Percentiles rank a stretch among this genome's conserved stretches.
phyloP scores from a whole-genome alignment of 371 early-diverging fungal species.

The Apophysomyces elegans region DNA sequence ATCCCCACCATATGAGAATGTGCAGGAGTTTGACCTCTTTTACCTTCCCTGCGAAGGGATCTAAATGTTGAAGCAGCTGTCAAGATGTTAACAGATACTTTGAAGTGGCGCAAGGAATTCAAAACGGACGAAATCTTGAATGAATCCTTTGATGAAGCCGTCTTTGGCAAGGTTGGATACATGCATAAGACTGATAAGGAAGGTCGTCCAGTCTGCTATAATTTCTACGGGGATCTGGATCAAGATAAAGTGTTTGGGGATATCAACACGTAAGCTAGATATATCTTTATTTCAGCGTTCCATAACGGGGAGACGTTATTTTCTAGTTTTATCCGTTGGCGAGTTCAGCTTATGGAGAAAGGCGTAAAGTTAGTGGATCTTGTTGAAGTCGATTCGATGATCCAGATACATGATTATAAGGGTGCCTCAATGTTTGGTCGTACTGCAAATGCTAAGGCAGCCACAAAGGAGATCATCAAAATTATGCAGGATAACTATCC shows the following conservation, averaged over 20 bases:
- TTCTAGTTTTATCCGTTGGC: constrained; percentile 62
- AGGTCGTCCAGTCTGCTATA: constrained; percentile 64
- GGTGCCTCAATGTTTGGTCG: constrained; percentile 57
- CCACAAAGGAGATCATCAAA: constrained; percentile 56
- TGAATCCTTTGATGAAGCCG: constrained; percentile 54
- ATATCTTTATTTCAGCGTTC: background rate
- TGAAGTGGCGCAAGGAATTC: constrained; percentile 62
- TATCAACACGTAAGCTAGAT: constrained; percentile 33
- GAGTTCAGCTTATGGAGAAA: constrained; percentile 66
- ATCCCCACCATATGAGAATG: background rate
- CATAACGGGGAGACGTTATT: background rate
- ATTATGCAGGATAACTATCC: constrained; percentile 70
- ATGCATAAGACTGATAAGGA: constrained; percentile 53
- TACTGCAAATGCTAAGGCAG: constrained; percentile 53
- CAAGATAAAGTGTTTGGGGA: constrained; percentile 62
- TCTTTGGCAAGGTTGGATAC: constrained; percentile 55
- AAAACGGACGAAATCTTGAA: constrained; percentile 47
- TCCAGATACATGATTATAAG: constrained; percentile 68
- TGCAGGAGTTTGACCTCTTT: background rate
- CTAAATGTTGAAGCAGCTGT: constrained; percentile 41
- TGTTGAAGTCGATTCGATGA: constrained; percentile 57
- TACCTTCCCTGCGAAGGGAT: constrained; percentile 24
- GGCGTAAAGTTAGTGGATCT: constrained; percentile 57
- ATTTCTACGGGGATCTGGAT: constrained; percentile 62
- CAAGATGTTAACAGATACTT: constrained; percentile 54